Evolutionary conservation across 192 early-diverging fungal species (phyloP).

Genomic region (Entophlyctis luteolus): DNA sequence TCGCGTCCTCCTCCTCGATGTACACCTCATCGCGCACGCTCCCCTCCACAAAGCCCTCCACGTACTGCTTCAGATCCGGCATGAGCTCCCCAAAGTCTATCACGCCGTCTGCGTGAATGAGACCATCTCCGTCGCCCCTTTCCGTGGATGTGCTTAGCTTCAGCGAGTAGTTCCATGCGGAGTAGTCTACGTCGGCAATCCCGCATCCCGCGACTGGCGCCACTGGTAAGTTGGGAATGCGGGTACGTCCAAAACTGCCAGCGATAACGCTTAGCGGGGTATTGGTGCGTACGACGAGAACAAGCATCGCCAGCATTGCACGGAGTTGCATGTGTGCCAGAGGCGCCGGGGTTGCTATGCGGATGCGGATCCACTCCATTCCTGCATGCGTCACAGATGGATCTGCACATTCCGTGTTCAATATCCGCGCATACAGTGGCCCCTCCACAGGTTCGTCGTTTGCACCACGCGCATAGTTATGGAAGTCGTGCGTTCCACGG

Average conservation of each 20-base stretch:
- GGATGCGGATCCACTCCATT: conserved; percentile 37
- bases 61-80: neutral
- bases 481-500: conserved; percentile 36
- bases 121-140: neutral
- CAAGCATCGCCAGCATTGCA: conserved; percentile 28
- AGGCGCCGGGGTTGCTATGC: conserved; percentile 3
- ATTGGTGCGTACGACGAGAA: conserved; percentile 33
- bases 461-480: conserved; percentile 29
- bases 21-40: conserved; percentile 19
- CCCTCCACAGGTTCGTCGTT: neutral
- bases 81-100: neutral
- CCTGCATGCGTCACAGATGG: conserved; percentile 27
- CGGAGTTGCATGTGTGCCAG: conserved; percentile 33
- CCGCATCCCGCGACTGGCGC: neutral
- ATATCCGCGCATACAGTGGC: conserved; percentile 13
- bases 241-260: conserved; percentile 25
- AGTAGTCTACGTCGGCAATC: neutral
- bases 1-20: conserved; percentile 27
- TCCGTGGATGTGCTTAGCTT: too few relatives aligned
- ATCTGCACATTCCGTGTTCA: neutral
- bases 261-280: conserved; percentile 27
- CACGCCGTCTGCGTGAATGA: neutral
- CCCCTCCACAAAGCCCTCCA: conserved; percentile 19
- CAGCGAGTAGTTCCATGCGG: neutral
- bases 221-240: conserved; percentile 22